Conservation (phyloP, 257 asterid species). For the Solanum paucissectum region DNA sequence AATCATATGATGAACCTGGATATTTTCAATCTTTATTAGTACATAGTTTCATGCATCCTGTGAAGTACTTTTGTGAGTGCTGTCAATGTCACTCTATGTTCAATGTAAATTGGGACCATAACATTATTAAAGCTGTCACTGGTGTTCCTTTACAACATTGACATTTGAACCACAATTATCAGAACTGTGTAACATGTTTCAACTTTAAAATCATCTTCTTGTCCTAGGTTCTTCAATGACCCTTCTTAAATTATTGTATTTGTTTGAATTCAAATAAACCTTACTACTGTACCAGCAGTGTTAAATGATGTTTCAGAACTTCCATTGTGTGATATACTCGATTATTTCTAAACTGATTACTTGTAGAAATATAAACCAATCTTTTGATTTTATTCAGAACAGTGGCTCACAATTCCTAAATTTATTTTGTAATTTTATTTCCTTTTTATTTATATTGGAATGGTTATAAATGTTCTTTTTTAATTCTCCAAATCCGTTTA, state of each 20-base stretch:
- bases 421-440: too few relatives aligned
- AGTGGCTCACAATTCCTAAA: not conserved
- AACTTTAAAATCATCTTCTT: not conserved
- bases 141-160: not conserved
- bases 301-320: not conserved
- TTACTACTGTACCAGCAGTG: not conserved
- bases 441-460: too few relatives aligned
- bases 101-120: not conserved
- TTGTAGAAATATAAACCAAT: not conserved
- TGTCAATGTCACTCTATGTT: not conserved
- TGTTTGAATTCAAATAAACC: not conserved
- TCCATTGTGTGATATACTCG: not conserved
- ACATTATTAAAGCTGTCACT: not conserved
- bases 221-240: not conserved
- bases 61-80: not conserved
- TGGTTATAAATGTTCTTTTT: too few relatives aligned
- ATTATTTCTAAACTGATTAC: not conserved
- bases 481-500: too few relatives aligned
- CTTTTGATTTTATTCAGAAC: not conserved
- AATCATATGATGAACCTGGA: not conserved
- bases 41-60: not conserved
- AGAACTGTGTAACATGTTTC: not conserved
- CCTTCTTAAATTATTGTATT: not conserved
- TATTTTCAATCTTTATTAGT: not conserved
- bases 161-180: slow-evolving; percentile 1